Percentiles rank a stretch among this genome's conserved stretches.
phyloP scores from a whole-genome alignment of 2,329 filamentous ascomycete genomes.

The Aspergillus hortae region DNA sequence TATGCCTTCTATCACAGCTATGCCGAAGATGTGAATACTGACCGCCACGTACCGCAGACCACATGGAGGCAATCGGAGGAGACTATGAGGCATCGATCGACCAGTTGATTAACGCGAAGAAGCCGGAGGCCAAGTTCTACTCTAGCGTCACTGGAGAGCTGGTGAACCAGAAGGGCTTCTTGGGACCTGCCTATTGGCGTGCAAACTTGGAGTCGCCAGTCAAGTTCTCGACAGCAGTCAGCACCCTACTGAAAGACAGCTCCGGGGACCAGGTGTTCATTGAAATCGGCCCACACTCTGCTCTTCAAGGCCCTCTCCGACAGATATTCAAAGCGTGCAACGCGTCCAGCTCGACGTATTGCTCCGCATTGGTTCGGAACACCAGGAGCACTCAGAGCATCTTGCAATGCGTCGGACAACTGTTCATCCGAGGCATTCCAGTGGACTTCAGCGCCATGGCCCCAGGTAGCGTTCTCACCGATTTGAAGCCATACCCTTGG shows the following conservation, averaged over 20 bases:
- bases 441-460: background rate
- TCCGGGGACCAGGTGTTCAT: slow-evolving; percentile 9
- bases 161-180: slow-evolving; percentile 5
- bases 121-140: slow-evolving; percentile 1
- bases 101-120: slow-evolving; percentile 7
- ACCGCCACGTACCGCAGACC: background rate
- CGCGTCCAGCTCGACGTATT: background rate
- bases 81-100: slow-evolving; percentile 8
- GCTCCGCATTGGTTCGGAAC: slow-evolving; percentile 4
- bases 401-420: slow-evolving; percentile 8
- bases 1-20: too few species aligned
- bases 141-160: slow-evolving; percentile 11
- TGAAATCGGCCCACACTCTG: slow-evolving; percentile 26
- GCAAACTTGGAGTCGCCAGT: slow-evolving; percentile 23
- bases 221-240: slow-evolving; percentile 16
- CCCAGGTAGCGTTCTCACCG: slow-evolving; percentile 8
- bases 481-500: slow-evolving; percentile 24
- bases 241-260: background rate
- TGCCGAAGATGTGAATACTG: too few species aligned
- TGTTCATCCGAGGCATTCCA: slow-evolving; percentile 5
- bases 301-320: slow-evolving; percentile 18
- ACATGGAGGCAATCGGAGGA: slow-evolving; percentile 12
- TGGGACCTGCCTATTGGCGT: slow-evolving; percentile 19
- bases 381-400: slow-evolving; percentile 1
- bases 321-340: slow-evolving; percentile 13